A percentile compares a stretch with the other conserved stretches of the same genome.
Evolutionary conservation across 2,329 filamentous ascomycete species (phyloP).

Genomic region (Venturiaceae sp.): DNA sequence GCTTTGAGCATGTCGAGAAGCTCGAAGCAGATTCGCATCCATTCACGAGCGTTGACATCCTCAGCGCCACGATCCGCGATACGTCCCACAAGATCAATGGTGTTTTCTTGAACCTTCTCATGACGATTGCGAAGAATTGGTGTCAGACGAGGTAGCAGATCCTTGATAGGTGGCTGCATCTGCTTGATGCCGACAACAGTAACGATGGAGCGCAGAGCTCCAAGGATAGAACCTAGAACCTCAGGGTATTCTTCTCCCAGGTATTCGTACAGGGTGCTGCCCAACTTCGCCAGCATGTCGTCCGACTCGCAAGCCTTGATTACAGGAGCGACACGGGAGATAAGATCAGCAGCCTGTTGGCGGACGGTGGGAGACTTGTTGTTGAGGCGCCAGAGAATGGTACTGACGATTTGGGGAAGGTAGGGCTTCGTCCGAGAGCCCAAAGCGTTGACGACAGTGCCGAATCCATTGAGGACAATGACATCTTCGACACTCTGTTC

Average conservation of each 20-base stretch:
- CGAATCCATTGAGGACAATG: slow-evolving; percentile 94
- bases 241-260: slow-evolving; percentile 98
- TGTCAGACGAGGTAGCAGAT: slow-evolving; percentile 85
- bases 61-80: slow-evolving; percentile 96
- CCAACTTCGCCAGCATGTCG: slow-evolving; percentile 88
- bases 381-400: slow-evolving; percentile 92
- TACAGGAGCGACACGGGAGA: slow-evolving; percentile 93
- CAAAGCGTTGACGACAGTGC: slow-evolving; percentile 91
- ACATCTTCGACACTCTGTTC: slow-evolving; percentile 96
- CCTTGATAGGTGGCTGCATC: slow-evolving; percentile 97
- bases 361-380: slow-evolving; percentile 96
- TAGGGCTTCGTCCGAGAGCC: slow-evolving; percentile 93
- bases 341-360: slow-evolving; percentile 92
- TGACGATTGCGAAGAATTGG: slow-evolving; percentile 98
- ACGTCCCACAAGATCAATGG: slow-evolving; percentile 93
- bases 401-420: slow-evolving; percentile 91
- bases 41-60: slow-evolving; percentile 92
- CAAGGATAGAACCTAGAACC: slow-evolving; percentile 91
- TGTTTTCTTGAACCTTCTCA: slow-evolving; percentile 99
- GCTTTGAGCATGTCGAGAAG: slow-evolving; percentile 98
- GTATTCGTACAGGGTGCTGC: slow-evolving; percentile 93
- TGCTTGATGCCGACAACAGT: slow-evolving; percentile 95
- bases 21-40: slow-evolving; percentile 99
- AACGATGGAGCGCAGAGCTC: slow-evolving; percentile 89
- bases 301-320: slow-evolving; percentile 99